Evolutionary conservation across 345 rosid species (phyloP).

Genomic region (Raphanus sativus): DNA sequence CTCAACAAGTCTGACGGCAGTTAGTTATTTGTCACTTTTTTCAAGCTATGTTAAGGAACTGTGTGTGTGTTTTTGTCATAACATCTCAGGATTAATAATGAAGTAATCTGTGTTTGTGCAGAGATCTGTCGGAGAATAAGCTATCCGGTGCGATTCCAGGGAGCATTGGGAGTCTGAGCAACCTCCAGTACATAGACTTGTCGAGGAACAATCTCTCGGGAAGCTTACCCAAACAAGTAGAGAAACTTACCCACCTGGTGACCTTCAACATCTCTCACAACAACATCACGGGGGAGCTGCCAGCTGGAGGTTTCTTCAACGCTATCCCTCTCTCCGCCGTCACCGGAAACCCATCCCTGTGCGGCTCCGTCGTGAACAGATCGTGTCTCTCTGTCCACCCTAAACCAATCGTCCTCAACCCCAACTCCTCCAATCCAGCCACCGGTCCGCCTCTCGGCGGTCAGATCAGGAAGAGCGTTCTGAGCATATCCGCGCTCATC

Average conservation of each 20-base stretch:
- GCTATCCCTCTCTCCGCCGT: constrained; percentile 74
- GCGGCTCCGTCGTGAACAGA: constrained; percentile 83
- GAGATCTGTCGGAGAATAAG: constrained; percentile 66
- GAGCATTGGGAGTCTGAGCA: constrained; percentile 58
- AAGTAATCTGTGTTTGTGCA: constrained; percentile 26
- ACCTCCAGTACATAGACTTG: constrained; percentile 67
- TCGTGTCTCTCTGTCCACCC: constrained; percentile 86
- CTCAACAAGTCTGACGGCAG: no score
- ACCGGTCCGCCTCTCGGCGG: constrained; percentile 42
- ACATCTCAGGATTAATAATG: neutral
- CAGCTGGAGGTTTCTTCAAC: constrained; percentile 90
- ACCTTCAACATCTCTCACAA: constrained; percentile 84
- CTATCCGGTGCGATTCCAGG: constrained; percentile 70
- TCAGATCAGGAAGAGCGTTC: constrained; percentile 61
- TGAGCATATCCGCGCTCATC: constrained; percentile 89
- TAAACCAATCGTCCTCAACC: constrained; percentile 95
- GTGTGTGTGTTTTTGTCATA: neutral
- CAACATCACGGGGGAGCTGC: constrained; percentile 77
- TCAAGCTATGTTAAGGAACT: neutral
- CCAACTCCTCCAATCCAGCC: constrained; percentile 64
- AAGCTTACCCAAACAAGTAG: constrained; percentile 72
- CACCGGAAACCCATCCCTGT: constrained; percentile 71
- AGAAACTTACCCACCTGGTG: constrained; percentile 63
- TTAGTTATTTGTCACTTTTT: neutral
- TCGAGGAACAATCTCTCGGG: constrained; percentile 72